phyloP scores from a whole-genome alignment of 495 filamentous ascomycete species.

The Penicillium maclennaniae region DNA sequence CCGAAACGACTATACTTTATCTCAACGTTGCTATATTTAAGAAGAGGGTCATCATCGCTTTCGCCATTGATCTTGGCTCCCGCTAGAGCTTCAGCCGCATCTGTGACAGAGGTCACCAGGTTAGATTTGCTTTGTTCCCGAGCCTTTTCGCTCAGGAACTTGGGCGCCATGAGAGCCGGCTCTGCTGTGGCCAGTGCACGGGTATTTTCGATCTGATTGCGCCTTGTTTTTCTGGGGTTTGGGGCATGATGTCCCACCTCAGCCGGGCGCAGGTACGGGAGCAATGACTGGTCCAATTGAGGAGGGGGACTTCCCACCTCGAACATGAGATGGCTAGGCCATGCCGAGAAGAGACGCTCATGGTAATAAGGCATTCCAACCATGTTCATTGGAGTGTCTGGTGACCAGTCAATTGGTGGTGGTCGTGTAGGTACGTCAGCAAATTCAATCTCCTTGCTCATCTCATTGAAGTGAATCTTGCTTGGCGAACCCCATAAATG shows the following conservation, averaged over 20 bases:
- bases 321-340: slow-evolving; percentile 78
- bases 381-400: slow-evolving; percentile 76
- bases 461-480: slow-evolving; percentile 88
- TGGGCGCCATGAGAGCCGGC: slow-evolving; percentile 64
- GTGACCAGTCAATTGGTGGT: slow-evolving; percentile 58
- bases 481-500: slow-evolving; percentile 88
- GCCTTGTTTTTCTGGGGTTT: slow-evolving; percentile 66
- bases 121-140: slow-evolving; percentile 57
- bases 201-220: slow-evolving; percentile 83
- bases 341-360: slow-evolving; percentile 80
- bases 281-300: slow-evolving; percentile 68
- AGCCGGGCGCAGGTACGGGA: slow-evolving; percentile 61
- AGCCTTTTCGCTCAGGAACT: slow-evolving; percentile 90
- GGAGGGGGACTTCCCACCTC: slow-evolving; percentile 79
- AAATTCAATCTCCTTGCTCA: slow-evolving; percentile 74
- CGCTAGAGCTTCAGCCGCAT: slow-evolving; percentile 59
- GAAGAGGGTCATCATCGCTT: slow-evolving; percentile 66
- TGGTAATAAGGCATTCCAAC: slow-evolving; percentile 93
- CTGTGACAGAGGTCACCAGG: slow-evolving; percentile 53
- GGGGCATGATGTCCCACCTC: slow-evolving; percentile 72
- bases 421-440: slow-evolving; percentile 56
- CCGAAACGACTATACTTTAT: slow-evolving; percentile 98
- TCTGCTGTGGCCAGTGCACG: slow-evolving; percentile 49
- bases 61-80: slow-evolving; percentile 58
- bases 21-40: slow-evolving; percentile 84